phyloP scores from a whole-genome alignment of 768 basidiomycete species.

The Cystofilobasidium ferigula region DNA sequence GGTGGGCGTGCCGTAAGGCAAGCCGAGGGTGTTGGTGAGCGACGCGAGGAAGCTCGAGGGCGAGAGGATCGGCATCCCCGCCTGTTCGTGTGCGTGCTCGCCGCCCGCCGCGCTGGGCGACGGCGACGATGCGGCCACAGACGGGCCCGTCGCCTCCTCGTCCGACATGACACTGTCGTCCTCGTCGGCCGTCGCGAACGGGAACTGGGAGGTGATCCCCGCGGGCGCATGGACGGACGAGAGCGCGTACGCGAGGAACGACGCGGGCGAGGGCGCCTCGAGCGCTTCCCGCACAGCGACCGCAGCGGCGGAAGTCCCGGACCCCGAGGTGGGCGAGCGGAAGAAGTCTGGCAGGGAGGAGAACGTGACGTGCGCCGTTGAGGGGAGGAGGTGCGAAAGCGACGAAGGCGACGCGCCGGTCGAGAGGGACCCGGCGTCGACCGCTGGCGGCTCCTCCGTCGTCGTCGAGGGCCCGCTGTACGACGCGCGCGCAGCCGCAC shows the following conservation, averaged over 20 bases:
- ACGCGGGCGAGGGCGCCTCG: slow-evolving; percentile 6
- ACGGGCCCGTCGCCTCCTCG: slow-evolving; percentile 6
- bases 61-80: neutral
- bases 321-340: neutral
- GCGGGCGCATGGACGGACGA: slow-evolving; percentile 3
- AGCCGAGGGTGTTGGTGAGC: slow-evolving; percentile 1
- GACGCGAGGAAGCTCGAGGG: neutral
- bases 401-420: neutral
- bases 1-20: slow-evolving; percentile 2
- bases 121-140: neutral
- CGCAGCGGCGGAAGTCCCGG: neutral
- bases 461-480: too few species aligned
- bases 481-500: too few species aligned
- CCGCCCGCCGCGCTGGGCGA: neutral
- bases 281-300: neutral
- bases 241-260: slow-evolving; percentile 4
- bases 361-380: neutral
- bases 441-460: too few species aligned
- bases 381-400: neutral
- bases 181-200: neutral
- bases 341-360: neutral
- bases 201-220: slow-evolving; percentile 3
- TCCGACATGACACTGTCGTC: slow-evolving; percentile 6
- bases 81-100: neutral
- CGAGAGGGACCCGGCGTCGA: neutral